Conservation (phyloP, 2,329 filamentous ascomycete genomes). For the Aphanocladium album region DNA sequence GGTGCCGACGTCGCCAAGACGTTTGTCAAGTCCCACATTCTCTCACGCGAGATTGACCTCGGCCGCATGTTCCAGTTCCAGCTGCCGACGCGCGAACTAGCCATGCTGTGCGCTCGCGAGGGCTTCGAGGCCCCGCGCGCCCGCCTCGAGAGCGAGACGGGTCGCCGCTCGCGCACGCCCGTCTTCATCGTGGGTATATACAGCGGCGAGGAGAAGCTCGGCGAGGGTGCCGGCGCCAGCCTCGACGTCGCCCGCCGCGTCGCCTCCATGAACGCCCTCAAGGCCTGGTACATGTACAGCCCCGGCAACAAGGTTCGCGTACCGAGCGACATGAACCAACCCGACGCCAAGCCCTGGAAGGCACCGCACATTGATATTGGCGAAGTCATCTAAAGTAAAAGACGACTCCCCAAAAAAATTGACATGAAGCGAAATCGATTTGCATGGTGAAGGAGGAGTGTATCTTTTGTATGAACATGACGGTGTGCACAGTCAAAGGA, state of each 20-base stretch:
- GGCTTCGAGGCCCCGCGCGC: slow-evolving; percentile 85
- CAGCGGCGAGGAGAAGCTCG: slow-evolving; percentile 84
- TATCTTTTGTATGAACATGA: slow-evolving; percentile 13
- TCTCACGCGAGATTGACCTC: slow-evolving; percentile 73
- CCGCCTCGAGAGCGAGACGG: slow-evolving; percentile 84
- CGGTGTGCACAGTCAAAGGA: slow-evolving; percentile 4
- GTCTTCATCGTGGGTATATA: slow-evolving; percentile 94
- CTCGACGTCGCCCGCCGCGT: slow-evolving; percentile 71
- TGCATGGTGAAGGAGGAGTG: slow-evolving; percentile 6
- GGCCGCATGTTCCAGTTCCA: slow-evolving; percentile 77
- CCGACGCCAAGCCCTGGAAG: slow-evolving; percentile 58
- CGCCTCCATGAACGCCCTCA: slow-evolving; percentile 80
- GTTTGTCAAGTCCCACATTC: slow-evolving; percentile 80
- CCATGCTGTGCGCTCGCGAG: slow-evolving; percentile 78
- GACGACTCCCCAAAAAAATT: not conserved
- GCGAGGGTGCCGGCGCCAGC: slow-evolving; percentile 78
- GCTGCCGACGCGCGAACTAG: slow-evolving; percentile 77
- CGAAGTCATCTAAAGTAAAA: slow-evolving; percentile 52
- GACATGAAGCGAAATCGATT: slow-evolving; percentile 3
- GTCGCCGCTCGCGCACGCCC: slow-evolving; percentile 74
- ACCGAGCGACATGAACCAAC: slow-evolving; percentile 64
- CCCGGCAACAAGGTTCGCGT: slow-evolving; percentile 61
- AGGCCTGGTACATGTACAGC: slow-evolving; percentile 95
- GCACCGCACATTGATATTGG: slow-evolving; percentile 65
- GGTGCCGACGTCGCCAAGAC: slow-evolving; percentile 72